Base-by-base conservation (phyloP, 371 early-diverging fungal species). In the Coemansia sp. region DNA sequence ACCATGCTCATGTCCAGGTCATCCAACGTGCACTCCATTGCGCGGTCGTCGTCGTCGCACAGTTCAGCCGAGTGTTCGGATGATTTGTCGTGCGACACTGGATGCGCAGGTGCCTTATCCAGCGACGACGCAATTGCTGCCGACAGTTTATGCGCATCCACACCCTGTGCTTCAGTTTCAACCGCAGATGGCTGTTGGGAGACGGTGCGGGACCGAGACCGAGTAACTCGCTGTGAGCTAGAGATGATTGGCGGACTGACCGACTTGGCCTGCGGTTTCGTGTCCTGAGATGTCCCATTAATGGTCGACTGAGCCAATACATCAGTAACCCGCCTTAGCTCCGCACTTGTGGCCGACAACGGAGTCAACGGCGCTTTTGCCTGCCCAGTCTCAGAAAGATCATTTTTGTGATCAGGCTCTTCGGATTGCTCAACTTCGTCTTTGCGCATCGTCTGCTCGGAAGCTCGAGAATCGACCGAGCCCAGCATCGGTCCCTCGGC, bases 401-500 rank as follows among this genome's bases (percentile, higher is more conserved):
- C 40, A 53, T 15, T 23, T 12, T 12, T 13, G 54, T 53, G 21
- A 21, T 28, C 54, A 15, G 54, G 28, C 54, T 24, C 28, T 28
- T 28, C 54, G 4, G 53, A 1, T 15, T n/a, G 26, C 17, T n/a
- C 60, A 15, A 60, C 29, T 11, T 29, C 60, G 8, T 32, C 36
- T 32, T 32, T 32, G 36, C 9, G 36, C 36, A 32, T 32, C 9
- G 36, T 32, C 36, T 32, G 36, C 36, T 32, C 36, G 9, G 36
- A 44, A 44, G 44, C 44, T 44, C 44, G 44, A 44, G 44, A 44
- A 12, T 44, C 44, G n/a, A 65, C 55, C 1, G 69, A 58, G 54
- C 73, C 61, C 8, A 76, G 69, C 72, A 76, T 76, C n/a, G 77
- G 77, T 11, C 77, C 61, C 13, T 76, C 77, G 39, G 72, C 63